These are phyloP conservation scores for Triadica sebifera DNA, from an alignment of 345 rosid genomes.

Conservation along the genomic window DNA sequence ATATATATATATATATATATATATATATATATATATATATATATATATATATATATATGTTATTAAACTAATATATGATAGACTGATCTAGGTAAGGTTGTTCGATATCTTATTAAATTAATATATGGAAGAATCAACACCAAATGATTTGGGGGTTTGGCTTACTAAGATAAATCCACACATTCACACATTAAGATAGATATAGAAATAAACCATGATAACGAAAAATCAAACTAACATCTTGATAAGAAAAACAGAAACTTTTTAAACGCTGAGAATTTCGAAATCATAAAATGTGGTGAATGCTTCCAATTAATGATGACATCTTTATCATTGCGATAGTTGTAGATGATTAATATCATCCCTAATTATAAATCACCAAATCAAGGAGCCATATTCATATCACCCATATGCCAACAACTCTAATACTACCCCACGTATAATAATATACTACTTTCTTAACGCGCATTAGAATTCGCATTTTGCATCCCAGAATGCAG, in stretches of 20 bases:
- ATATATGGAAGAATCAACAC: neutral
- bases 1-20: no score
- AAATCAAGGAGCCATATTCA: neutral
- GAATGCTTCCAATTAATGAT: neutral
- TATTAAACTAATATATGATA: no score
- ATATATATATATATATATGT: no score
- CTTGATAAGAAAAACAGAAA: neutral
- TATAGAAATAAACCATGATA: neutral
- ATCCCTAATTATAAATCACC: constrained; percentile 1
- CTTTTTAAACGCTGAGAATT: neutral
- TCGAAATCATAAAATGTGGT: neutral
- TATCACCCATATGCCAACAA: neutral
- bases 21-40: no score
- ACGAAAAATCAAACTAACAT: neutral
- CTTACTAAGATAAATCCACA: neutral
- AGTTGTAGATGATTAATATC: neutral
- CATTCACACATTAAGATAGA: neutral
- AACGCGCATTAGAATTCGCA: neutral
- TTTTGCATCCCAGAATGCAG: neutral
- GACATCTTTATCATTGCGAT: constrained; percentile 1
- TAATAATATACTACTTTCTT: neutral
- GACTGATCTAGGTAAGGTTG: no score
- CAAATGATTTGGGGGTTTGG: neutral
- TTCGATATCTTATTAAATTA: neutral
- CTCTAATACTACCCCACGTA: neutral